These are phyloP conservation scores for Penicillium hesseltinei DNA, from an alignment of 2,329 filamentous ascomycete species.

Conservation along the genomic window DNA sequence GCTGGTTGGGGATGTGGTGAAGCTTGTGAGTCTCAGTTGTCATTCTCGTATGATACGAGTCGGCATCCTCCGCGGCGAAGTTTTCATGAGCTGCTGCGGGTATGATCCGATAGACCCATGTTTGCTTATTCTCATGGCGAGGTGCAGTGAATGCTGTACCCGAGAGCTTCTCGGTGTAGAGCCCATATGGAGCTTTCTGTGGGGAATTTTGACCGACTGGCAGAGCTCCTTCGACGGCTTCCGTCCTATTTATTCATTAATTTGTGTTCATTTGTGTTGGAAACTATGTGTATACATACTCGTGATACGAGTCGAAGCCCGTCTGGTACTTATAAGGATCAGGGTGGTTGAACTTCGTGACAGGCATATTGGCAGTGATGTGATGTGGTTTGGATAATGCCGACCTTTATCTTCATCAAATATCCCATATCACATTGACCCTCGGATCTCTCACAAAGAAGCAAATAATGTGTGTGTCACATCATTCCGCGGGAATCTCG, in stretches of 20 bases:
- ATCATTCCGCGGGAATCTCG: background rate
- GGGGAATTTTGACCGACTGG: constrained; percentile 77
- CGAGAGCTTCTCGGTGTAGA: constrained; percentile 79
- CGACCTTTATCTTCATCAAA: background rate
- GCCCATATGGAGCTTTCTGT: constrained; percentile 72
- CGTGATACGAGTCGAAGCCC: constrained; percentile 74
- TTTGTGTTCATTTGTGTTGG: background rate
- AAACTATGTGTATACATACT: constrained; percentile 53
- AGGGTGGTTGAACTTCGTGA: constrained; percentile 60
- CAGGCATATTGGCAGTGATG: constrained; percentile 54
- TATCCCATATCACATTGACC: background rate
- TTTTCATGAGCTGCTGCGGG: constrained; percentile 61
- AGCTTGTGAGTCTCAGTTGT: constrained; percentile 51
- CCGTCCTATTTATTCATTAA: constrained; percentile 54
- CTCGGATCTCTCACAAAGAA: background rate
- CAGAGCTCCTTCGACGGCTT: constrained; percentile 71
- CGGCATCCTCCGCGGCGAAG: constrained; percentile 46
- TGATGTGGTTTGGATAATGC: background rate
- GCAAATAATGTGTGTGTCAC: background rate
- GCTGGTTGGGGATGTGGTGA: constrained; percentile 75
- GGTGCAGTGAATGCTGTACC: constrained; percentile 71
- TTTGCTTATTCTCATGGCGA: constrained; percentile 66
- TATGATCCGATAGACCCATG: constrained; percentile 70
- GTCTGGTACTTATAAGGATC: constrained; percentile 75
- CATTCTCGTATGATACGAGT: constrained; percentile 48